Conservation (phyloP, 139 green algal genomes). For the Bryopsis sp. region DNA sequence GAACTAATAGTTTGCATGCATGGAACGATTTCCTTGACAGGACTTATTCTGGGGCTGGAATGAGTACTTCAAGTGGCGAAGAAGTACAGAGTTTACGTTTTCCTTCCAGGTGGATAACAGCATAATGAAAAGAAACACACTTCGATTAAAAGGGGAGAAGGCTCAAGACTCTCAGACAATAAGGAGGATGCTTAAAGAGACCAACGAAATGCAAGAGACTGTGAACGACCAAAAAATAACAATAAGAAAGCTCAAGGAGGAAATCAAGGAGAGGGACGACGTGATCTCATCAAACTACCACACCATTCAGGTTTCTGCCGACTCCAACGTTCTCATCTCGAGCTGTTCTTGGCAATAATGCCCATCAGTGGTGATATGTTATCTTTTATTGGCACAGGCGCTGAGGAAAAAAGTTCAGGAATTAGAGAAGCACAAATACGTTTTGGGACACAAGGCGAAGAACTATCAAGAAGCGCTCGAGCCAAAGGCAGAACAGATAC, state of each 20-base stretch:
- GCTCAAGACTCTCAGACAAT: conserved; percentile 24
- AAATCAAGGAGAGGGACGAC: conserved; percentile 42
- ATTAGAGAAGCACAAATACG: conserved; percentile 56
- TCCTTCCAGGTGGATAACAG: conserved; percentile 13
- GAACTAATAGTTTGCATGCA: no score
- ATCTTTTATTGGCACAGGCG: conserved; percentile 17
- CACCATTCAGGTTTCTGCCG: conserved; percentile 27
- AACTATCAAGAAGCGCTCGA: neutral
- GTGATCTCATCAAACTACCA: conserved; percentile 44
- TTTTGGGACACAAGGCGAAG: conserved; percentile 39
- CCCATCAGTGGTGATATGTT: neutral
- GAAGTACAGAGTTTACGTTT: no score
- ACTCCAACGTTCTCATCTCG: neutral
- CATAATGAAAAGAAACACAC: conserved; percentile 19
- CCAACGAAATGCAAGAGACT: conserved; percentile 16
- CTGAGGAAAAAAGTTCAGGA: conserved; percentile 34
- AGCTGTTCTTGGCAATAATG: neutral
- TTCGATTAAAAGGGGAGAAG: conserved; percentile 23
- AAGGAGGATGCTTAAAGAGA: conserved; percentile 25
- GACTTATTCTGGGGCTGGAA: no score
- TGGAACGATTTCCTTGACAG: no score
- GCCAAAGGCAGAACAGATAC: neutral
- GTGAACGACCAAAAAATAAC: conserved; percentile 27
- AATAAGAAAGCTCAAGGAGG: conserved; percentile 29
- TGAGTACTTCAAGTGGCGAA: no score